Evolutionary conservation across 192 early-diverging fungal species (phyloP).

Genomic region (Funneliformis geosporum): DNA sequence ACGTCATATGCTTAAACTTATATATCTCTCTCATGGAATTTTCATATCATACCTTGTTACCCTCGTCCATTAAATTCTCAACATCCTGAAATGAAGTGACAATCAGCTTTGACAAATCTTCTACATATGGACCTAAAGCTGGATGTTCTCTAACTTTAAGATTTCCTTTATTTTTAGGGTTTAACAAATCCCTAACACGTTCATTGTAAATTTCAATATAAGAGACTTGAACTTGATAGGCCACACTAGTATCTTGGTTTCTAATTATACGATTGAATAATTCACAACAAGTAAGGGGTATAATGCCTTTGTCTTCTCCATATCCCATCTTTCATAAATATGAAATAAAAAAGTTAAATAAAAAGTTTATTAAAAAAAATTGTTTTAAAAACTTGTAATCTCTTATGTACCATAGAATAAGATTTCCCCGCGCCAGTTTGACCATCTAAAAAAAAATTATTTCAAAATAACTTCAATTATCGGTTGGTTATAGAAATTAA

Average conservation of each 20-base stretch:
- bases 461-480: slow-evolving; percentile 5
- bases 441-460: slow-evolving; percentile 53
- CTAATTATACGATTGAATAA: slow-evolving; percentile 70
- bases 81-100: slow-evolving; percentile 75
- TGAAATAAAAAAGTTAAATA: not conserved
- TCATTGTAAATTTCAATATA: slow-evolving; percentile 96
- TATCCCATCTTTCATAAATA: slow-evolving; percentile 60
- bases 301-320: slow-evolving; percentile 80
- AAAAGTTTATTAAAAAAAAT: not conserved
- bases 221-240: slow-evolving; percentile 74
- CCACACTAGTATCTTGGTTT: slow-evolving; percentile 43
- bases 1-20: not conserved
- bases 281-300: slow-evolving; percentile 79
- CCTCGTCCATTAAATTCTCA: slow-evolving; percentile 74
- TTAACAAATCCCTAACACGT: slow-evolving; percentile 77
- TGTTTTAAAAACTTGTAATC: slow-evolving; percentile 2
- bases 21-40: not conserved
- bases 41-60: slow-evolving; percentile 66
- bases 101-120: slow-evolving; percentile 84
- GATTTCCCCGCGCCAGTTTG: slow-evolving; percentile 82
- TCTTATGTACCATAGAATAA: slow-evolving; percentile 56
- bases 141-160: slow-evolving; percentile 85
- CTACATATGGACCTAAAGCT: slow-evolving; percentile 82
- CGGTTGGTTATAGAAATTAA: no score
- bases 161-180: slow-evolving; percentile 71